Evolutionary conservation across 106 monocot species (phyloP), one percentile per base, ranked within the genome.

Genomic region (Xerophyta viscosa): DNA sequence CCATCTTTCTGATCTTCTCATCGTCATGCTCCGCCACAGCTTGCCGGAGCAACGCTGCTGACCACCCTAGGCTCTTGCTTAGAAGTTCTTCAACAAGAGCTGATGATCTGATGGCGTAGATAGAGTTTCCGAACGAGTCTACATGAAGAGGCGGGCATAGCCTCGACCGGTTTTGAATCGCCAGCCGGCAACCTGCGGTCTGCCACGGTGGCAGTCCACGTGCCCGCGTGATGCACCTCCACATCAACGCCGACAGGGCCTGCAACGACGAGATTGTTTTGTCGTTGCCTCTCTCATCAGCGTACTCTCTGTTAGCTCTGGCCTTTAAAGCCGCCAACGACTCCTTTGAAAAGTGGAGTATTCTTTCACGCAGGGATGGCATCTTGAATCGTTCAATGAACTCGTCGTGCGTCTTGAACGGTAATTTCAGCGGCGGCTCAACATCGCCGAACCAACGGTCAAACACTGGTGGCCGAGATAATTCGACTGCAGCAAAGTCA

Each of bases 371-470:
- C 8, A 92, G 72, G 0, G 39, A 50, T 18, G 78, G 72, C 3
- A 61, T 73, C 0, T 28, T 0, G 28, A 31, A 60, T 3, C 73
- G 42, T 3, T 70, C 64, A 48, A 82, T 33, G 70, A 76, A 73
- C n/a, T 67, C 48, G 5, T 28, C 30, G 0, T 51, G 27, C 5
- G 63, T 19, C 0, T 54, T 27, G 58, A 74, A 86, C 1, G 86
- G 82, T 3, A 92, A 61, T 41, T 43, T 71, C 23, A 82, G 41
- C 1, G 91, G 91, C 0, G 58, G 58, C 21, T 8, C 18, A 15
- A 75, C 88, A 9, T 76, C 82, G 14, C 65, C 8, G 65, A 79
- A 86, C 72, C 77, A 92, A 6, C 75, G 64, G 12, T 79, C 59
- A 31, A 41, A 71, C 9, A 79, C 63, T 14, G 86, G 86, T 3